These are phyloP conservation scores for Polyporus tsugae DNA, from an alignment of 1,284 basidiomycete genomes.

Conservation along the genomic window DNA sequence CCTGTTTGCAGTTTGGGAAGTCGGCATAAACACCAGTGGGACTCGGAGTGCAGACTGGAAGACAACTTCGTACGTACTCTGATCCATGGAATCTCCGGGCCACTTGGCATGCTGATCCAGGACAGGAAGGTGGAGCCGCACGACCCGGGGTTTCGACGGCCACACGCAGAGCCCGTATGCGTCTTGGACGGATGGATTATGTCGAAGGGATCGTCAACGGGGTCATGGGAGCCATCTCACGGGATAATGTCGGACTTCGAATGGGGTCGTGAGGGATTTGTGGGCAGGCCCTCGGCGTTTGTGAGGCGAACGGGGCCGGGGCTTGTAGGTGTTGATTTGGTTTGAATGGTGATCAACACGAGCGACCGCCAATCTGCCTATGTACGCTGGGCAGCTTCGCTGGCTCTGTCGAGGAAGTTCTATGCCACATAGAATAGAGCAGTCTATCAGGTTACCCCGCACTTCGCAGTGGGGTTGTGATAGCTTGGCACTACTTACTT, in stretches of 20 bases:
- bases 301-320: background rate
- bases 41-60: background rate
- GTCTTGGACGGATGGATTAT: background rate
- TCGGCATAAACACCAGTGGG: background rate
- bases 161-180: background rate
- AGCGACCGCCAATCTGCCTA: background rate
- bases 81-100: constrained; percentile 14
- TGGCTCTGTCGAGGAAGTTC: background rate
- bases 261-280: background rate
- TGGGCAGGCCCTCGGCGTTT: background rate
- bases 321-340: constrained; percentile 16
- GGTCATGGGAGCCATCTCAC: constrained; percentile 22
- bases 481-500: background rate
- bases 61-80: background rate
- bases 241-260: constrained; percentile 26
- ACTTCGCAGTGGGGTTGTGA: background rate
- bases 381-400: background rate
- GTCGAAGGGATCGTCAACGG: constrained; percentile 1
- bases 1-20: background rate
- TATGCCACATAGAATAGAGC: background rate
- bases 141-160: background rate
- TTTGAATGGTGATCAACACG: background rate
- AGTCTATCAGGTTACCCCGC: constrained; percentile 3
- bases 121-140: background rate
- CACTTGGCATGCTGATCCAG: background rate